A percentile compares a stretch with the other conserved stretches of the same genome.
These are phyloP conservation scores for Spathaspora passalidarum DNA, from an alignment of 805 yeast species.

Conservation along the genomic window DNA sequence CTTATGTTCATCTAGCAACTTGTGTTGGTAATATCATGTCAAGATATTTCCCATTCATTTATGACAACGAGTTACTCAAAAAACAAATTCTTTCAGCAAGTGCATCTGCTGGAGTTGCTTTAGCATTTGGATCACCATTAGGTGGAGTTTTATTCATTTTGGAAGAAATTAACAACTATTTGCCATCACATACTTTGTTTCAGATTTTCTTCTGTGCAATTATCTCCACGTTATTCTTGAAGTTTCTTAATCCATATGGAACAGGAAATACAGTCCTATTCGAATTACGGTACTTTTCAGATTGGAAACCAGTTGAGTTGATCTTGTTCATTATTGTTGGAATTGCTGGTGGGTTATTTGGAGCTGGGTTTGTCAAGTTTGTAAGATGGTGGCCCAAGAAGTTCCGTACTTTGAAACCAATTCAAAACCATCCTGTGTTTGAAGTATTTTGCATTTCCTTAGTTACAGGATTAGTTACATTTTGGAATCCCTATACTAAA, in stretches of 20 bases:
- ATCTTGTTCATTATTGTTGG: conserved; percentile 46
- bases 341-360: conserved; percentile 51
- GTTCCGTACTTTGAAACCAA: conserved; percentile 29
- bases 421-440: conserved; percentile 36
- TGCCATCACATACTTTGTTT: conserved; percentile 53
- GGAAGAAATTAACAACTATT: conserved; percentile 55
- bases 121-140: conserved; percentile 59
- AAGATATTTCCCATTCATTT: conserved; percentile 43
- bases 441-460: conserved; percentile 46
- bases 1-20: conserved; percentile 58
- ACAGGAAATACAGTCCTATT: conserved; percentile 58
- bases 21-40: conserved; percentile 56
- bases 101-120: conserved; percentile 57
- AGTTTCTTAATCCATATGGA: conserved; percentile 55
- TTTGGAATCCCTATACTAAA: conserved; percentile 47
- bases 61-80: conserved; percentile 46
- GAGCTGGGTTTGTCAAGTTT: conserved; percentile 48
- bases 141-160: conserved; percentile 57
- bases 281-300: conserved; percentile 47
- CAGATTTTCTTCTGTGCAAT: conserved; percentile 56
- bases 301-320: conserved; percentile 51
- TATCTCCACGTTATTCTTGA: conserved; percentile 48
- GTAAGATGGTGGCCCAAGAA: conserved; percentile 43
- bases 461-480: conserved; percentile 46
- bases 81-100: conserved; percentile 55